These are phyloP conservation scores for Leccinum ochraceum DNA, from an alignment of 768 basidiomycete genomes.

Conservation along the genomic window DNA sequence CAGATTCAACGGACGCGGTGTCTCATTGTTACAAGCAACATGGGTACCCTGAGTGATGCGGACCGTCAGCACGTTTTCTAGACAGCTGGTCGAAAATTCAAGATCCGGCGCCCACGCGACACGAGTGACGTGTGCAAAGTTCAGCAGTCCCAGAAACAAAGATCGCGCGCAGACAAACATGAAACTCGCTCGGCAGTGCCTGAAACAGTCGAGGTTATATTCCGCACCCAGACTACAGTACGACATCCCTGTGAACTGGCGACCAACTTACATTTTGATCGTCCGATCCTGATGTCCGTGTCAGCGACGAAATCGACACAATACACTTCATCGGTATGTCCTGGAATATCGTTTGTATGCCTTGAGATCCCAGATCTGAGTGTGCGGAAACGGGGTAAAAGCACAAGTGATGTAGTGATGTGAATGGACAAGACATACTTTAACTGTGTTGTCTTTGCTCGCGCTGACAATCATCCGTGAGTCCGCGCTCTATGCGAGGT, in stretches of 20 bases:
- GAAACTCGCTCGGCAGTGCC: too few relatives aligned
- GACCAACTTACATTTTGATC: slow-evolving; percentile 76
- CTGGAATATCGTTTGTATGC: too few relatives aligned
- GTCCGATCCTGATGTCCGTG: slow-evolving; percentile 91
- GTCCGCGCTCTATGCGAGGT: slow-evolving; percentile 95
- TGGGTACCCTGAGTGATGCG: too few relatives aligned
- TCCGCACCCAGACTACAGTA: neutral
- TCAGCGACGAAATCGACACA: slow-evolving; percentile 99
- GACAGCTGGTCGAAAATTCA: too few relatives aligned
- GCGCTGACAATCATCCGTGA: slow-evolving; percentile 90
- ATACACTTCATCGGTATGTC: slow-evolving; percentile 95
- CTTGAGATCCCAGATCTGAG: slow-evolving; percentile 85
- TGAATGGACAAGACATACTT: slow-evolving; percentile 50
- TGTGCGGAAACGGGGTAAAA: neutral
- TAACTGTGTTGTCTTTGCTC: slow-evolving; percentile 93
- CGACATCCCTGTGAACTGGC: neutral
- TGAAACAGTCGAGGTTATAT: neutral
- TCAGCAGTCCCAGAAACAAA: neutral
- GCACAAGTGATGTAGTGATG: too few relatives aligned
- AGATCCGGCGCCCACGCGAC: too few relatives aligned
- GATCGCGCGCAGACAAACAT: too few relatives aligned
- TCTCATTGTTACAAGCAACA: too few relatives aligned
- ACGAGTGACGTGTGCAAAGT: neutral
- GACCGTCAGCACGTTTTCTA: too few relatives aligned
- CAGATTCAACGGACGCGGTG: too few relatives aligned